These are phyloP conservation scores for Helotiales sp. DNA, from an alignment of 2,329 filamentous ascomycete species.

Conservation along the genomic window DNA sequence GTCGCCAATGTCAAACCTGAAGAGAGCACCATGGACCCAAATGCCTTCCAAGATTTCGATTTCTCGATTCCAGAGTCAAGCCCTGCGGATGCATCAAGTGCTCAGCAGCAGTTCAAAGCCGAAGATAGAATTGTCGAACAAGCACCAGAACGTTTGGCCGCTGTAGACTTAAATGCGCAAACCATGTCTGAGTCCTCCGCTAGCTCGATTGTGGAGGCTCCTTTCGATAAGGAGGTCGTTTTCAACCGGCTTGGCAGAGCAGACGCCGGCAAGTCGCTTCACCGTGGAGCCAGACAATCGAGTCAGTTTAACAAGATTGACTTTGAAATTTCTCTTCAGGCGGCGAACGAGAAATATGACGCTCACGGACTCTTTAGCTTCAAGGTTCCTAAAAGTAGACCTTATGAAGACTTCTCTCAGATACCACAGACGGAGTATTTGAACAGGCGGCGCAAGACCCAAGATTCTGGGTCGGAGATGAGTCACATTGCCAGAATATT, in stretches of 20 bases:
- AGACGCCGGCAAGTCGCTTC: not conserved
- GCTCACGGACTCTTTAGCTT: conserved; percentile 31
- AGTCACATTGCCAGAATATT: conserved; percentile 42
- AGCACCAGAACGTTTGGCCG: not conserved
- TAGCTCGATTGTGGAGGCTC: not conserved
- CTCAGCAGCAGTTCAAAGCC: not conserved
- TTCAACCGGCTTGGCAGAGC: conserved; percentile 27
- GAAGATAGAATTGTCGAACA: not conserved
- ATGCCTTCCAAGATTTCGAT: not conserved
- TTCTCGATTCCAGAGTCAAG: not conserved
- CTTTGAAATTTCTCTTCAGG: conserved; percentile 31
- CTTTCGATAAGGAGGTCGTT: conserved; percentile 34
- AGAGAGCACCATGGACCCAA: not conserved
- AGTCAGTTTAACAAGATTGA: conserved; percentile 34
- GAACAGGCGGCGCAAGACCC: conserved; percentile 19
- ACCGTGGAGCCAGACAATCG: conserved; percentile 13
- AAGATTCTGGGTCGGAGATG: conserved; percentile 13
- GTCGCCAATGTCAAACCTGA: not conserved
- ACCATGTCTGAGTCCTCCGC: not conserved
- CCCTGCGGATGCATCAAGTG: not conserved
- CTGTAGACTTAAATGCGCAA: too few species aligned
- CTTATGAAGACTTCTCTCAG: conserved; percentile 6
- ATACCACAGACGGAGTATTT: conserved; percentile 33
- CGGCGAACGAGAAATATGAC: conserved; percentile 35
- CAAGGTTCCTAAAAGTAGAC: conserved; percentile 8